phyloP scores from a whole-genome alignment of 257 asterid species.

The Echium plantagineum region DNA sequence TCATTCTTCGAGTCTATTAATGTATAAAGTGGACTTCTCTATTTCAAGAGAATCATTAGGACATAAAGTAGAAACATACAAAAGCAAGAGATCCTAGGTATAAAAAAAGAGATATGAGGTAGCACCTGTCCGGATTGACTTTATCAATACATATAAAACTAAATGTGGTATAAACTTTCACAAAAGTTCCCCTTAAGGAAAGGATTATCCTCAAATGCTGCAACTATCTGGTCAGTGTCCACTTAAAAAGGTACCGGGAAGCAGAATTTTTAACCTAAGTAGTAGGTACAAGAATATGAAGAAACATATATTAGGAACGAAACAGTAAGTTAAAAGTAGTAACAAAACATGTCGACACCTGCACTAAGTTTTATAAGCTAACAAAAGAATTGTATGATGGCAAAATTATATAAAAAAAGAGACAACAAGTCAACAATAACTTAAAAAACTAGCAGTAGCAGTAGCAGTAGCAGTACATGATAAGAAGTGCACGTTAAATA shows the following conservation, averaged over 20 bases:
- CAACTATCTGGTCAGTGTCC: neutral
- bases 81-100: slow-evolving; percentile 16
- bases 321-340: neutral
- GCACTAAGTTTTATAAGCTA: no score
- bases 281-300: neutral
- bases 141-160: slow-evolving; percentile 2
- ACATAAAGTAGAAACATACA: slow-evolving; percentile 9
- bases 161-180: slow-evolving; percentile 2
- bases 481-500: no score
- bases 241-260: neutral
- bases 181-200: slow-evolving; percentile 7
- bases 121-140: neutral
- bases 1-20: slow-evolving; percentile 1
- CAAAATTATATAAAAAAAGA: no score
- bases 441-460: no score
- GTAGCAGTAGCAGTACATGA: no score
- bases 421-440: no score
- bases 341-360: no score
- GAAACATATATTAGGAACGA: neutral
- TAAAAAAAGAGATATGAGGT: slow-evolving; percentile 8
- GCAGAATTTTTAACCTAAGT: neutral
- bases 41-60: slow-evolving; percentile 12
- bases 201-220: slow-evolving; percentile 3
- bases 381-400: no score
- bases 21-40: slow-evolving; percentile 4